phyloP scores from a whole-genome alignment of 2,329 filamentous ascomycete species.

The Neopestalotiopsis sp. region DNA sequence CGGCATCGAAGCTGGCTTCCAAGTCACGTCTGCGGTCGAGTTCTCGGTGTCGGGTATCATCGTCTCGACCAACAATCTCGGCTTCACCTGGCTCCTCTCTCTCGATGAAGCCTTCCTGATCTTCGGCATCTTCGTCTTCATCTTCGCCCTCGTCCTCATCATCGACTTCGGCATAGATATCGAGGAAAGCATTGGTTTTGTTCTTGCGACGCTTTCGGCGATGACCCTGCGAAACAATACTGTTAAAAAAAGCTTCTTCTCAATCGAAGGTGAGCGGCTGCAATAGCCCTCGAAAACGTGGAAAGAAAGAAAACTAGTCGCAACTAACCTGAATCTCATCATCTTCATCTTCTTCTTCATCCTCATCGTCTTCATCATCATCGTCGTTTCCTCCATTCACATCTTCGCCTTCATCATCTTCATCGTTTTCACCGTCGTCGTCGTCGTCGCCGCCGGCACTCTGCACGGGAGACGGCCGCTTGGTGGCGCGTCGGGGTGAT shows the following conservation, averaged over 20 bases:
- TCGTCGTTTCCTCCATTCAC: conserved; percentile 54
- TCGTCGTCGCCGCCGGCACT: conserved; percentile 42
- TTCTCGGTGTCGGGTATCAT: conserved; percentile 92
- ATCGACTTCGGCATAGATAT: conserved; percentile 98
- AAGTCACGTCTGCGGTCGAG: conserved; percentile 91
- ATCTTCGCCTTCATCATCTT: conserved; percentile 43
- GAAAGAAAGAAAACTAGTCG: not conserved
- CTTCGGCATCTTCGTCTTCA: conserved; percentile 87
- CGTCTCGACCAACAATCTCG: conserved; percentile 79
- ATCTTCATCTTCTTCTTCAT: conserved; percentile 64
- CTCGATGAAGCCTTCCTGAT: conserved; percentile 82
- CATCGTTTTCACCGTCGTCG: conserved; percentile 52
- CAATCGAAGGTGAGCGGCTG: not conserved
- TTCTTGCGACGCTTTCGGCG: conserved; percentile 83
- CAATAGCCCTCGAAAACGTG: not conserved
- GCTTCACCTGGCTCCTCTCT: conserved; percentile 91
- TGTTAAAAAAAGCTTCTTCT: conserved; percentile 9
- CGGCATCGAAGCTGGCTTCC: conserved; percentile 86
- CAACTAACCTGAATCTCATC: conserved; percentile 67
- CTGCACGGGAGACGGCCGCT: conserved; percentile 29
- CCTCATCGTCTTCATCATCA: conserved; percentile 52
- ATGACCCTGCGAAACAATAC: conserved; percentile 51
- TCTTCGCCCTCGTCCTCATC: conserved; percentile 89
- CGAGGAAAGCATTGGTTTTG: conserved; percentile 85
- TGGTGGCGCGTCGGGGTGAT: conserved; percentile 25